Base-by-base conservation (phyloP, 139 green algal genomes). In the Ettlia oleoabundans region DNA sequence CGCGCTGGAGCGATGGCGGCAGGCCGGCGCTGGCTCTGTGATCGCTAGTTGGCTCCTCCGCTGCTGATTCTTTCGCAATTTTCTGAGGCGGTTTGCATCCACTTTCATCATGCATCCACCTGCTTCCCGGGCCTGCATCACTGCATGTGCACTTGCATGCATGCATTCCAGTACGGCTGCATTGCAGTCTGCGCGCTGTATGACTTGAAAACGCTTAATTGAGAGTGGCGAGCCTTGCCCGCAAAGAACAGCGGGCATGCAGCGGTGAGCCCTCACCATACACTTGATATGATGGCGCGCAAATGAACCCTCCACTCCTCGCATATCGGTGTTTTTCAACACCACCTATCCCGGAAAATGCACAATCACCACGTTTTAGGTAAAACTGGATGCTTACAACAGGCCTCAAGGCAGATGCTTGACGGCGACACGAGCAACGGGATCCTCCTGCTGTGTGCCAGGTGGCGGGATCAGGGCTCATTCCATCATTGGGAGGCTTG, bases 281-380 rank as follows among this genome's bases (percentile, higher is more conserved):
- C 64, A 71, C 64, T 71, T 71, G 64, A 71, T 71, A 32, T 43
- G 64, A 71, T 42, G 33, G 8, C 26, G 32, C 7, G 64, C 32
- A 43, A 26, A 32, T 37, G 22, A 1, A 4, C 68, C 24, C 66
- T 26, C 41, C 40, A 61, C 7, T 0, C 41, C 32, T 8, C 28
- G 24, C 26, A 26, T 28, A 76, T 10, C 68, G 68, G 68, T 76
- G 68, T 76, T 61, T 5, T 41, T 76, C 40, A 76, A 76, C 68
- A 58, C 68, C 68, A 58, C 40, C 68, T 43, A 0, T 26, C 24
- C 3, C 26, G 41, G 68, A 61, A 76, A 41, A 30, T 68, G 47
- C 47, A 15, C 47, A 58, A 15, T 15, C 47, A n/a, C n/a, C n/a
- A n/a, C n/a, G n/a, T n/a, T n/a, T n/a, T n/a, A n/a, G n/a, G n/a